Conservation (phyloP, 768 basidiomycete genomes). For the Mycena chlorophos region DNA sequence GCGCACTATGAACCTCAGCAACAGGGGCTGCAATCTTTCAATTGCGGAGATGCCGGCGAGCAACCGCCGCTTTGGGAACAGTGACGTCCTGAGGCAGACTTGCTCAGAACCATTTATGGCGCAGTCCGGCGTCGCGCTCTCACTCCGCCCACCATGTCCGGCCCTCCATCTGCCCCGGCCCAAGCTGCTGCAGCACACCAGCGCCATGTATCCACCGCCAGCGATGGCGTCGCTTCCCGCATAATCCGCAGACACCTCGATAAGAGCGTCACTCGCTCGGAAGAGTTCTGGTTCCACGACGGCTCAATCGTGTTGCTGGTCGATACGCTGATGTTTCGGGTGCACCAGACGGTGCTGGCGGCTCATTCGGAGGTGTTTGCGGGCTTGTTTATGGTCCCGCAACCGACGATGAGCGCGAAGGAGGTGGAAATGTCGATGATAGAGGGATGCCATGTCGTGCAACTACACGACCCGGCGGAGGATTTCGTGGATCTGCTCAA, state of each 20-base stretch:
- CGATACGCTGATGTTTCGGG: conserved; percentile 42
- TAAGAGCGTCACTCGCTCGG: conserved; percentile 23
- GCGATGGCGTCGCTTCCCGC: neutral
- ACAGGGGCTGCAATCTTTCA: no score
- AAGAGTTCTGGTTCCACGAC: conserved; percentile 47
- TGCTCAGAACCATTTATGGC: no score
- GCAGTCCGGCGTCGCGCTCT: neutral
- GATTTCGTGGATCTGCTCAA: conserved; percentile 52
- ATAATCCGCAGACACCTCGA: conserved; percentile 18
- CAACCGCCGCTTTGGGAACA: no score
- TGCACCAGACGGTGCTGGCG: conserved; percentile 47
- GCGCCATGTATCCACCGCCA: no score
- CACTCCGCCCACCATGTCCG: neutral
- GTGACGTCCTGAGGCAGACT: no score
- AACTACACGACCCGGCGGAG: conserved; percentile 46
- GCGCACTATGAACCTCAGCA: no score
- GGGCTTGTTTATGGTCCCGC: conserved; percentile 60
- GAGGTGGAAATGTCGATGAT: conserved; percentile 39
- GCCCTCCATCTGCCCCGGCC: neutral
- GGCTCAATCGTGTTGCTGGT: conserved; percentile 46
- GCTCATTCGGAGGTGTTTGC: conserved; percentile 67
- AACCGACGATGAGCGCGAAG: conserved; percentile 33
- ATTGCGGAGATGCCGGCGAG: no score
- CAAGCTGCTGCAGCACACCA: no score
- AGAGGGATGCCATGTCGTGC: conserved; percentile 53